phyloP scores from a whole-genome alignment of 352 stramenopile genomes.

The Globisporangium nagaii region DNA sequence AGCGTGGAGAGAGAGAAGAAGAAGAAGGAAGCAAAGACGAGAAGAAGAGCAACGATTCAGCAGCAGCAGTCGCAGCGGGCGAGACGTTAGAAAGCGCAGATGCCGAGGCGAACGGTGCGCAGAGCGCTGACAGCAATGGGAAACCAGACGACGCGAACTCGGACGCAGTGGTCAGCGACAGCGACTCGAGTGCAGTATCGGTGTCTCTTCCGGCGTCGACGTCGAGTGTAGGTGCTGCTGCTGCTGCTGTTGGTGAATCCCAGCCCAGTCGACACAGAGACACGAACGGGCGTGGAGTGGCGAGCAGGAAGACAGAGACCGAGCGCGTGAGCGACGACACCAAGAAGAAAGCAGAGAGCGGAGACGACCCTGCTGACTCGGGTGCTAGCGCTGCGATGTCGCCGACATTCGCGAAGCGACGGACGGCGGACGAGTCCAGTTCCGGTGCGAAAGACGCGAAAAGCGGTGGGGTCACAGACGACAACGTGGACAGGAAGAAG shows the following conservation, averaged over 20 bases:
- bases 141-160: background rate
- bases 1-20: constrained; percentile 3
- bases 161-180: background rate
- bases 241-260: background rate
- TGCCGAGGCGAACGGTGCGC: background rate
- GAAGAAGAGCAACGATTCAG: background rate
- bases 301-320: background rate
- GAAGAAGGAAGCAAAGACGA: constrained; percentile 3
- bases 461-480: background rate
- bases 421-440: background rate
- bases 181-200: background rate
- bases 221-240: background rate
- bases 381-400: background rate
- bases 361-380: background rate
- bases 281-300: constrained; percentile 1
- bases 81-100: background rate
- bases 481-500: constrained; percentile 17
- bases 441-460: background rate
- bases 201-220: background rate
- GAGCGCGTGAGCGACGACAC: background rate
- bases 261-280: background rate
- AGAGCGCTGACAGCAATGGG: background rate
- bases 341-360: background rate
- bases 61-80: background rate
- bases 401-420: background rate